A percentile compares a stretch with the other conserved stretches of the same genome.
These are phyloP conservation scores for Picea sitchensis DNA, from an alignment of 75 land plant species.

Conservation along the genomic window DNA sequence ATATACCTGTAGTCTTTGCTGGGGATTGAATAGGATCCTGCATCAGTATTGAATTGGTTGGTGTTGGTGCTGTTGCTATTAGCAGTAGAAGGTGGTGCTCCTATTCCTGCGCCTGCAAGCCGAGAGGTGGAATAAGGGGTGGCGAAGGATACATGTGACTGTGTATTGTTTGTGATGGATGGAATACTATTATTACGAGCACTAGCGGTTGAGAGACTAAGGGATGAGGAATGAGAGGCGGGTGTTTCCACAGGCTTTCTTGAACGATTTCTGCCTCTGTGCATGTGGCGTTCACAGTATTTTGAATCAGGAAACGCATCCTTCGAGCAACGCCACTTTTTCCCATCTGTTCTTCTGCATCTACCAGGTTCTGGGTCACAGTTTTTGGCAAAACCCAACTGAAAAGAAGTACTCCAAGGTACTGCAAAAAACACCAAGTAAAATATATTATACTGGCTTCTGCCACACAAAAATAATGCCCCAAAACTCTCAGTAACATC, in stretches of 20 bases:
- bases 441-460: too few relatives aligned
- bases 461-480: too few relatives aligned
- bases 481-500: too few relatives aligned
- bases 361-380: slow-evolving; percentile 90
- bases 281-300: slow-evolving; percentile 96
- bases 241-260: slow-evolving; percentile 38
- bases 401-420: slow-evolving; percentile 35
- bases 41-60: slow-evolving; percentile 27
- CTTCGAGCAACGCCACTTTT: slow-evolving; percentile 93
- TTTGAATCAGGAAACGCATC: slow-evolving; percentile 87
- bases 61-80: background rate
- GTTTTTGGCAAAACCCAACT: slow-evolving; percentile 35
- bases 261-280: slow-evolving; percentile 90
- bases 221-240: slow-evolving; percentile 8
- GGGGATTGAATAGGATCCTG: slow-evolving; percentile 32
- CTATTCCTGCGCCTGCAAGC: background rate
- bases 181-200: background rate
- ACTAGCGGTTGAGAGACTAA: slow-evolving; percentile 3
- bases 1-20: slow-evolving; percentile 59
- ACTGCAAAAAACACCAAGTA: slow-evolving; percentile 18
- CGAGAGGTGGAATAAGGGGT: slow-evolving; percentile 5
- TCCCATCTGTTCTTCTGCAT: slow-evolving; percentile 94
- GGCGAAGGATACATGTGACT: background rate
- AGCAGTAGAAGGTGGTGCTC: background rate
- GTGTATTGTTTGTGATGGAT: slow-evolving; percentile 6